These are phyloP conservation scores for Aureoboletus auriporus DNA, from an alignment of 768 basidiomycete species.

Conservation along the genomic window DNA sequence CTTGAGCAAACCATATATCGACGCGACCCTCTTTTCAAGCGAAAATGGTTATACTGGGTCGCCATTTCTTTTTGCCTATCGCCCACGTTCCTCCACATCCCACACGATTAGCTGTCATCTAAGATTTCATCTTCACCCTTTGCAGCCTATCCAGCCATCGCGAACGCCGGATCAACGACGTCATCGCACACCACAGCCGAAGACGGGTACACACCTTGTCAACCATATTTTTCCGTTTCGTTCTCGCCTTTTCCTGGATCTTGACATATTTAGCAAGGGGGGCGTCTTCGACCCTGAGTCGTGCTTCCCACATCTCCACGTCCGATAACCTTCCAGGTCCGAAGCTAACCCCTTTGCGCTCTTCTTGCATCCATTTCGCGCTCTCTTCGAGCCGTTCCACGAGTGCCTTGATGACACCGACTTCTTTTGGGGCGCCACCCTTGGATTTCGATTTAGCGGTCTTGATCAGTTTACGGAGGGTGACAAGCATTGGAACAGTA, in stretches of 20 bases:
- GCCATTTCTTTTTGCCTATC: background rate
- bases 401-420: slow-evolving; percentile 63
- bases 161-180: slow-evolving; percentile 14
- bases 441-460: slow-evolving; percentile 40
- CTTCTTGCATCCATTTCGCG: slow-evolving; percentile 69
- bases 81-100: background rate
- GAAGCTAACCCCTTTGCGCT: slow-evolving; percentile 67
- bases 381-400: slow-evolving; percentile 89
- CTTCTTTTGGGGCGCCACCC: slow-evolving; percentile 47
- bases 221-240: slow-evolving; percentile 62
- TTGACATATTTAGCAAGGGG: slow-evolving; percentile 82
- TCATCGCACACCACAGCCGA: background rate
- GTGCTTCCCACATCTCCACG: slow-evolving; percentile 71
- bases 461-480: slow-evolving; percentile 74
- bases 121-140: slow-evolving; percentile 69
- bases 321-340: slow-evolving; percentile 66
- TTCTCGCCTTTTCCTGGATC: slow-evolving; percentile 76
- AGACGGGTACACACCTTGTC: slow-evolving; percentile 56
- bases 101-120: slow-evolving; percentile 35
- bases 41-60: background rate
- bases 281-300: slow-evolving; percentile 57
- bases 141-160: slow-evolving; percentile 48
- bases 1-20: background rate
- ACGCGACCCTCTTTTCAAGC: background rate
- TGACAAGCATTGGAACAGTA: slow-evolving; percentile 69